phyloP scores from a whole-genome alignment of 2,329 filamentous ascomycete species.

The Ceratocystis cacaofunesta region DNA sequence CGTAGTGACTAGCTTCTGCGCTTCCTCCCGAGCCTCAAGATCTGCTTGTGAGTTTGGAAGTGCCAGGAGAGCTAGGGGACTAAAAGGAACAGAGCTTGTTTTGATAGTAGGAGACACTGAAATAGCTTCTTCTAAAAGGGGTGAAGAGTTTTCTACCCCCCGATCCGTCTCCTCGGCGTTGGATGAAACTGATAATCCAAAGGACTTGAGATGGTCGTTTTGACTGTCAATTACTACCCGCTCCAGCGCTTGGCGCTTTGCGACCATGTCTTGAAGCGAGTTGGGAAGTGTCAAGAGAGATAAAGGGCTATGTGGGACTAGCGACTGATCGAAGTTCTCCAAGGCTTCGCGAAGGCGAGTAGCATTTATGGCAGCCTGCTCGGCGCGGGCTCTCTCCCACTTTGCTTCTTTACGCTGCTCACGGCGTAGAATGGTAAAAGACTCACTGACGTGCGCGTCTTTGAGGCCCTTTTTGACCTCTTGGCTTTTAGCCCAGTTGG shows the following conservation, averaged over 20 bases:
- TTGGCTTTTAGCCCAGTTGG: slow-evolving; percentile 78
- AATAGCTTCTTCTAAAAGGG: neutral
- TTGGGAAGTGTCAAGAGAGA: slow-evolving; percentile 43
- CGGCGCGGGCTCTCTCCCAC: slow-evolving; percentile 75
- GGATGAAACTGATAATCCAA: slow-evolving; percentile 1
- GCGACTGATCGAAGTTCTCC: slow-evolving; percentile 8
- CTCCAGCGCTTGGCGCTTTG: slow-evolving; percentile 4
- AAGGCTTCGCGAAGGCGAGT: slow-evolving; percentile 38
- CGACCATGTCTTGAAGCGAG: slow-evolving; percentile 29
- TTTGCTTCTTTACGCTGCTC: slow-evolving; percentile 74
- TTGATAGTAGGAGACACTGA: neutral
- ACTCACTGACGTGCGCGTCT: slow-evolving; percentile 60
- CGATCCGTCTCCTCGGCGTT: neutral
- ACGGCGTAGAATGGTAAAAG: slow-evolving; percentile 60
- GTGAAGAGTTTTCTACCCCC: neutral
- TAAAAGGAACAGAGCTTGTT: slow-evolving; percentile 3
- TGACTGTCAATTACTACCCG: slow-evolving; percentile 10
- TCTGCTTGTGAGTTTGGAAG: slow-evolving; percentile 12
- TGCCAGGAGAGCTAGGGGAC: slow-evolving; percentile 5
- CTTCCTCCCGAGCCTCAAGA: neutral
- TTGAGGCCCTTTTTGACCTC: slow-evolving; percentile 53
- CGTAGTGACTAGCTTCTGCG: neutral
- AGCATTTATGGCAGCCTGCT: slow-evolving; percentile 69
- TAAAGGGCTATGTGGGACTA: slow-evolving; percentile 27
- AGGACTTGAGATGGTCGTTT: slow-evolving; percentile 11